Percentiles rank a stretch among this genome's conserved stretches.
Evolutionary conservation across 2,329 filamentous ascomycete species (phyloP).

Genomic region (Colletotrichum truncatum): DNA sequence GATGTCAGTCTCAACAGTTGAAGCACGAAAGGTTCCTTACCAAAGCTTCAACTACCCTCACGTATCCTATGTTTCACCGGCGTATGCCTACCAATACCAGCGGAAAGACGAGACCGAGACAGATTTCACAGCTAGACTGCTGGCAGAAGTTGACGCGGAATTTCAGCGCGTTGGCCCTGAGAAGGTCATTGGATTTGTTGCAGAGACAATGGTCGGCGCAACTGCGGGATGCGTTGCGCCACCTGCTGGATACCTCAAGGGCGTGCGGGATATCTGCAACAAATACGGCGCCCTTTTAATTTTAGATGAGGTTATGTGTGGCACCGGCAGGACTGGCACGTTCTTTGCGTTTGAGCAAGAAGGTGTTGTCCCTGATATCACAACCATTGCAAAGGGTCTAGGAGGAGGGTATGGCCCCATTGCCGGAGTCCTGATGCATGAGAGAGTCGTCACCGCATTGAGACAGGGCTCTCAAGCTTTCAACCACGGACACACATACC

Average conservation of each 20-base stretch:
- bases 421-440: constrained; percentile 62
- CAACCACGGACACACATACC: constrained; percentile 37
- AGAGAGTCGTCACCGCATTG: constrained; percentile 58
- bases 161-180: constrained; percentile 54
- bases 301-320: constrained; percentile 75
- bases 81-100: constrained; percentile 54
- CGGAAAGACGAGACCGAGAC: constrained; percentile 45
- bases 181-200: constrained; percentile 58
- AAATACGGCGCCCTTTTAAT: constrained; percentile 64
- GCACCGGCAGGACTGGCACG: constrained; percentile 68
- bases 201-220: constrained; percentile 59
- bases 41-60: constrained; percentile 35
- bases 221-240: constrained; percentile 61
- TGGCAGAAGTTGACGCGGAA: constrained; percentile 56
- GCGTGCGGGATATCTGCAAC: constrained; percentile 61
- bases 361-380: constrained; percentile 58
- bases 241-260: constrained; percentile 62
- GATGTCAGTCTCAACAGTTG: constrained; percentile 47
- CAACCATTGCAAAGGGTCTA: constrained; percentile 67
- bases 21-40: constrained; percentile 38
- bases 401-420: constrained; percentile 65
- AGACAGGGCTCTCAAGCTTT: constrained; percentile 51
- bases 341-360: constrained; percentile 73
- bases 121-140: constrained; percentile 49
- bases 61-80: constrained; percentile 44